Evolutionary conservation across 192 early-diverging fungal genomes (phyloP).

Genomic region (Coemansia umbellata): DNA sequence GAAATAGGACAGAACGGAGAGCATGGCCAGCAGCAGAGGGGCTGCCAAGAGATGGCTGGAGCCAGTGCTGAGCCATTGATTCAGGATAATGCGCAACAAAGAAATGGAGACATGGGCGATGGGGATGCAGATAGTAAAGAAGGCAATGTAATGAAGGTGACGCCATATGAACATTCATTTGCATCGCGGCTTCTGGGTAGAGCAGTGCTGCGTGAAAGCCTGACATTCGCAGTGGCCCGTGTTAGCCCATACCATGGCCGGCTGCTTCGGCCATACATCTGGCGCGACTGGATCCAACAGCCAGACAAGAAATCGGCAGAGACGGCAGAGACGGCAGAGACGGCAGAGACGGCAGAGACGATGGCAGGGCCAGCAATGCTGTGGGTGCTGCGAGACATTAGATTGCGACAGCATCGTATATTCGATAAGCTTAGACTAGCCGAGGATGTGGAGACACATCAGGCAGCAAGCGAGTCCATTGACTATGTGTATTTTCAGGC

Average conservation of each 20-base stretch:
- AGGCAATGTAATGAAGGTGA: conserved; percentile 20
- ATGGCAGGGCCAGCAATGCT: conserved; percentile 39
- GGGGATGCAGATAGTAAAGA: not conserved
- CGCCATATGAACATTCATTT: conserved; percentile 70
- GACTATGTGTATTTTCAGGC: conserved; percentile 77
- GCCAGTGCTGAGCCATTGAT: not conserved
- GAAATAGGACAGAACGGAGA: no score
- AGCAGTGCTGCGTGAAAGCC: conserved; percentile 52
- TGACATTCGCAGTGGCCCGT: conserved; percentile 55
- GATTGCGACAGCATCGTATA: conserved; percentile 25
- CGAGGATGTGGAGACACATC: not conserved
- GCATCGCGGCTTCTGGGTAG: conserved; percentile 67
- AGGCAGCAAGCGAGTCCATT: conserved; percentile 52
- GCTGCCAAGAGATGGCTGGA: not conserved
- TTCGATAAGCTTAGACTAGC: conserved; percentile 15
- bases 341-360: conserved; percentile 24
- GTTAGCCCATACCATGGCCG: conserved; percentile 71
- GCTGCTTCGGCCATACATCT: conserved; percentile 77
- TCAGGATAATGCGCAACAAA: not conserved
- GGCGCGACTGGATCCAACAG: conserved; percentile 66
- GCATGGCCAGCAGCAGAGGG: not conserved
- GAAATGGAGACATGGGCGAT: not conserved
- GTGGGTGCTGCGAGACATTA: conserved; percentile 27
- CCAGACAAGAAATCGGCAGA: conserved; percentile 4
- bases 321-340: conserved; percentile 31